Conservation (phyloP, 192 early-diverging fungal genomes). For the Chytriomyces sp. region DNA sequence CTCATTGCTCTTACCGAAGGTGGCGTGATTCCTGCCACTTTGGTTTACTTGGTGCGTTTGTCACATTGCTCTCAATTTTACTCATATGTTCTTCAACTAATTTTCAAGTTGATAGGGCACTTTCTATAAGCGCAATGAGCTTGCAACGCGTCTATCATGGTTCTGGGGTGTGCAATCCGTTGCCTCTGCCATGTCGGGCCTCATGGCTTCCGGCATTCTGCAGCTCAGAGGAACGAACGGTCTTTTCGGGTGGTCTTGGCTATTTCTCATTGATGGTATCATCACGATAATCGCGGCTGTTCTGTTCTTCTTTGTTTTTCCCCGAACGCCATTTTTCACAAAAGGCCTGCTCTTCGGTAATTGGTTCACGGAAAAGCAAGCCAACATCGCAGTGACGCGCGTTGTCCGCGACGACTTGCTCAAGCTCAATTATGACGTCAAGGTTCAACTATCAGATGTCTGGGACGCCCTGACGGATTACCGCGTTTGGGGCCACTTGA, state of each 20-base stretch:
- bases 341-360: not conserved
- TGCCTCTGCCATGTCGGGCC: not conserved
- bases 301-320: not conserved
- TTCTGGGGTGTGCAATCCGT: constrained; percentile 4
- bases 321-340: not conserved
- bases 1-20: not conserved
- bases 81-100: too few relatives aligned
- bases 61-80: too few relatives aligned
- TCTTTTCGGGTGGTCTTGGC: not conserved
- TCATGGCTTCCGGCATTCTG: not conserved
- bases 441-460: not conserved
- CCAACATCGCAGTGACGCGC: constrained; percentile 57
- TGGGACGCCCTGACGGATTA: not conserved
- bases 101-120: constrained; percentile 11
- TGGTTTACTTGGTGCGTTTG: not conserved
- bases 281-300: not conserved
- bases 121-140: constrained; percentile 22
- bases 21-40: not conserved
- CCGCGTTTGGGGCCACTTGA: constrained; percentile 16
- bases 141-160: constrained; percentile 22
- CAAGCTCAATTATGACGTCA: constrained; percentile 34
- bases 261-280: not conserved
- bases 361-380: constrained; percentile 49
- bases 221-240: not conserved
- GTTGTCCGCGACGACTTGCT: constrained; percentile 59